phyloP scores from a whole-genome alignment of 768 basidiomycete genomes.

The Hydnum rufescens region DNA sequence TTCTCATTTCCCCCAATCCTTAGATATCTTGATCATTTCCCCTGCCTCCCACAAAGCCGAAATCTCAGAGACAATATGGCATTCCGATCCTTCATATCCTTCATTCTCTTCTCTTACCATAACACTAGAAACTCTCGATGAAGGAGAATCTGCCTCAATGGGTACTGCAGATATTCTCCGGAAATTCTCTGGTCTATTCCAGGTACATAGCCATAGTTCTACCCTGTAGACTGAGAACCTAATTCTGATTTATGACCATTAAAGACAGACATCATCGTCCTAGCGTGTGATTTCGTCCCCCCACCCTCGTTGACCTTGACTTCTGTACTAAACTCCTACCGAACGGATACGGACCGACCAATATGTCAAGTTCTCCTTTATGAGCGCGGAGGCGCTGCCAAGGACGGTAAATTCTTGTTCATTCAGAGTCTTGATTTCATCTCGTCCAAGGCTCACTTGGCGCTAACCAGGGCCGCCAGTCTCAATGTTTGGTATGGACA shows the following conservation, averaged over 20 bases:
- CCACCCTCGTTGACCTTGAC: conserved; percentile 52
- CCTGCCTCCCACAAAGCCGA: conserved; percentile 53
- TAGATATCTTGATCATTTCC: conserved; percentile 77
- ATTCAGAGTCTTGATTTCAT: neutral
- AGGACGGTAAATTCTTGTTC: conserved; percentile 7
- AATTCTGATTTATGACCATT: neutral
- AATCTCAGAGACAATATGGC: conserved; percentile 59
- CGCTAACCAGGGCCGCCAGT: conserved; percentile 13
- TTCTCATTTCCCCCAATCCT: neutral
- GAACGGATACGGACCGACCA: conserved; percentile 41
- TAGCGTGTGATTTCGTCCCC: conserved; percentile 83
- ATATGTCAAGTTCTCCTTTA: conserved; percentile 30
- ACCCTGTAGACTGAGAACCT: neutral
- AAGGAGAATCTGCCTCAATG: conserved; percentile 35
- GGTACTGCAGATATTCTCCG: conserved; percentile 62
- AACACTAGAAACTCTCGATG: conserved; percentile 64
- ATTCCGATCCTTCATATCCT: conserved; percentile 47
- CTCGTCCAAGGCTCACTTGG: neutral
- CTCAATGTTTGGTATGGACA: conserved; percentile 45
- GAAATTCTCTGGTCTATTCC: conserved; percentile 56
- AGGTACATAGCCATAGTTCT: conserved; percentile 17
- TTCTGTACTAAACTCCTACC: conserved; percentile 60
- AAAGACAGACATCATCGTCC: conserved; percentile 59
- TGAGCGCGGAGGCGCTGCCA: conserved; percentile 9
- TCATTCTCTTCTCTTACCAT: conserved; percentile 44